Evolutionary conservation across 108 stramenopile genomes (phyloP), one percentile per base, ranked within the genome.

Genomic region (Seminavis robusta): DNA sequence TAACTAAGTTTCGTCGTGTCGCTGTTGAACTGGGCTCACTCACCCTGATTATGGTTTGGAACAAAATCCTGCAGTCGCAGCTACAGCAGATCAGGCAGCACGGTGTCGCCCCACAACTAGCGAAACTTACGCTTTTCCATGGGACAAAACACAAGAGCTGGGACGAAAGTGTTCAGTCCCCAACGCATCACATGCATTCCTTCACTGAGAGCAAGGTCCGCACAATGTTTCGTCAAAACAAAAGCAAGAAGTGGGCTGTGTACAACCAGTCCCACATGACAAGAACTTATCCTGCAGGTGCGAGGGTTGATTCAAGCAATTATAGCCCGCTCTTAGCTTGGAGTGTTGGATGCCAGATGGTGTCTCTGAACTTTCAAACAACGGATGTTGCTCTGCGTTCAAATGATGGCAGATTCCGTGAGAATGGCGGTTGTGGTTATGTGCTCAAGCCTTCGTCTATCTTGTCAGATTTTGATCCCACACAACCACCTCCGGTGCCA

Each of bases 391-490:
- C 85, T 15, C 72, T 95, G 73, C 66, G 69, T 31, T 51, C 95
- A 8, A 97, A 98, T 62, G 87, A 94, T 73, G 97, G 95, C 4
- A 67, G 87, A 8, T 98, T 96, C 61, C 70, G 86, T 16, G 77
- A 96, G 59, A 98, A 97, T 71, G 96, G 95, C 2, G 76, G 74
- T 21, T 94, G 94, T 38, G 98, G 98, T 1, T 99, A 99, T 66
- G 86, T 99, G 4, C 67, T 81, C 2, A 97, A 98, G 63, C 85
- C 95, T 1, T 33, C 55, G 9, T 71, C 66, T 38, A 24, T 84
- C 4, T 47, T 81, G 64, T 13, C 38, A 9, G 47, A 60, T 4
- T 64, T 74, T 21, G 48, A 45, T 15, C 45, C 10, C n/a, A 51
- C 41, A 0, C 20, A 59, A 5, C 44, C 67, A 33, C 6, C 15